phyloP scores from a whole-genome alignment of 192 early-diverging fungal genomes.

The Thamnidium elegans region DNA sequence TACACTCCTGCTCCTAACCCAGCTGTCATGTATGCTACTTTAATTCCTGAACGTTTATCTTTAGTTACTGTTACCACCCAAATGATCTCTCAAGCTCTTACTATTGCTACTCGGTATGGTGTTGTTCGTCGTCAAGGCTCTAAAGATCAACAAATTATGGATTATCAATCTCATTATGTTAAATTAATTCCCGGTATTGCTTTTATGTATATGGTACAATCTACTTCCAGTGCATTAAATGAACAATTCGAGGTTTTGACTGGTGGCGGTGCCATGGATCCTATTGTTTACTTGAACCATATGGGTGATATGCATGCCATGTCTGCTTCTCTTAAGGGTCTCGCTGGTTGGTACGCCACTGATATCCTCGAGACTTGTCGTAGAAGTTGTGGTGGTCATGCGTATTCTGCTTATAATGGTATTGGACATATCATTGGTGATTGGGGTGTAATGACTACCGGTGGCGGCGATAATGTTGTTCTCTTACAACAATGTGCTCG shows the following conservation, averaged over 20 bases:
- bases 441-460: constrained; percentile 63
- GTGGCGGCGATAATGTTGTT: constrained; percentile 49
- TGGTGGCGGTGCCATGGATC: constrained; percentile 45
- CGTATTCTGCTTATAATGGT: constrained; percentile 65
- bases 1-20: constrained; percentile 55
- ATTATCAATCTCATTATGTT: constrained; percentile 63
- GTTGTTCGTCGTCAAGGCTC: constrained; percentile 59
- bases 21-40: constrained; percentile 52
- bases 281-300: constrained; percentile 42
- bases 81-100: constrained; percentile 48
- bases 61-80: constrained; percentile 41
- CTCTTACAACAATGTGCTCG: constrained; percentile 49
- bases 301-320: constrained; percentile 57
- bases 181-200: constrained; percentile 56
- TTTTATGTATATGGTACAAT: constrained; percentile 42
- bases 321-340: constrained; percentile 53
- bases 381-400: constrained; percentile 61
- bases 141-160: constrained; percentile 62
- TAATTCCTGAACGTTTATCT: constrained; percentile 64
- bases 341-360: constrained; percentile 48
- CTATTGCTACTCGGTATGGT: constrained; percentile 60
- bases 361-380: constrained; percentile 51
- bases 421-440: constrained; percentile 58
- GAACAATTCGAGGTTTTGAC: constrained; percentile 35
- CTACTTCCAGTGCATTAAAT: constrained; percentile 3